Base-by-base conservation (phyloP, 2,329 filamentous ascomycete genomes). In the Shiraia bambusicola region DNA sequence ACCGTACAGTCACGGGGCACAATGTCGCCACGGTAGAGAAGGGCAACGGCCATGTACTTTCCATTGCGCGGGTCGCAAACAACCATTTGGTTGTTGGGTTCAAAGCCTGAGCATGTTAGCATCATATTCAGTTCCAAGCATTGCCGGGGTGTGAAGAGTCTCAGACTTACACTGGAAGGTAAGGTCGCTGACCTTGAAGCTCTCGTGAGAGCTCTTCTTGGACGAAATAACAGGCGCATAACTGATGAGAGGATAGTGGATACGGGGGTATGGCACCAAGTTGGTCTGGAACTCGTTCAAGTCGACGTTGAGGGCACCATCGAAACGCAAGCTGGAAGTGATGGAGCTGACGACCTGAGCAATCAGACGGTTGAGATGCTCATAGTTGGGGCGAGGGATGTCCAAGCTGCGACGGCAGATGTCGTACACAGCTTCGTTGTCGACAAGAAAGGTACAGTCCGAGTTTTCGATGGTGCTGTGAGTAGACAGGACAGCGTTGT, bases 111-210 rank as follows among this genome's bases (percentile, higher is more conserved):
- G 12, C 10, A 10, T 5, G 39, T 70, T 47, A 72, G 69, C 31
- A 40, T 46, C 42, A 27, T n/a, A n/a, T 22, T 14, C 6, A 19
- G 10, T 8, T 22, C n/a, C 2, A 10, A 12, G 24, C 8, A 26
- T 6, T 17, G 5, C 3, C 6, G 12, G n/a, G 13, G 33, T 11
- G 34, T 12, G 8, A 2, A 28, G 11, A 22, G 10, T 10, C 15
- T 25, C 0, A 13, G 4, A 61, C 61, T 44, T 58, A 86, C 83
- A 86, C 69, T 86, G 83, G 73, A 86, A 82, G 64, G 83, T 87
- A 51, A 87, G 72, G 54, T 93, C 88, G 49, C 82, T 79, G 40
- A 90, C 84, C 77, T 88, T 89, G 82, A 91, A 91, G 76, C 86
- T 88, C 76, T 93, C 88, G 66, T 93, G 88, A 34, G 83, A 81